Conservation (phyloP, 257 asterid genomes). For the Lycium ferocissimum region DNA sequence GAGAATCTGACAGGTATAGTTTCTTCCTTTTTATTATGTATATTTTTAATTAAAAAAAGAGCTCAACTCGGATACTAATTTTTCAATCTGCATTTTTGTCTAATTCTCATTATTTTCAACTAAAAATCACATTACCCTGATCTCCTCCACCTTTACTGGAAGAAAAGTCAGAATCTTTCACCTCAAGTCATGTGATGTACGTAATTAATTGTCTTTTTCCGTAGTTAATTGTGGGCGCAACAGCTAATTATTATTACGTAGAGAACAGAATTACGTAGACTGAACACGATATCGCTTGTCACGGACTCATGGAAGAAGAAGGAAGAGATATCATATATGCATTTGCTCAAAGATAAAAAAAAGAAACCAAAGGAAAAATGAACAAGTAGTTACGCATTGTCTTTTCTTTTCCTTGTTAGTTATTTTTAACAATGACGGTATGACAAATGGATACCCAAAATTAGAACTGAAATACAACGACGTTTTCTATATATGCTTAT, state of each 20-base stretch:
- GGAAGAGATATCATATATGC: neutral
- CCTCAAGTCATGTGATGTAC: neutral
- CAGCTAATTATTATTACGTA: neutral
- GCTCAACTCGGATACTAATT: neutral
- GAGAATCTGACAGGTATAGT: too few species aligned
- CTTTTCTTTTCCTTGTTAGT: neutral
- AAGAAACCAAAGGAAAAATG: neutral
- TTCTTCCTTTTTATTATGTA: too few species aligned
- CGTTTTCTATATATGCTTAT: neutral
- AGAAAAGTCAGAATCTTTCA: neutral
- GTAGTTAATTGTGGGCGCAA: neutral
- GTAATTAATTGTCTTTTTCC: constrained; percentile 7
- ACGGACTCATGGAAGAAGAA: neutral
- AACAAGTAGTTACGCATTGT: neutral
- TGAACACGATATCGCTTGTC: neutral
- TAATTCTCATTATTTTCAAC: neutral
- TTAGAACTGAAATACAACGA: neutral
- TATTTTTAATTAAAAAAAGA: too few species aligned
- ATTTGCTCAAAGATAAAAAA: neutral
- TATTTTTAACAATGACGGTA: neutral
- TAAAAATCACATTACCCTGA: neutral
- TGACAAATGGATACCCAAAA: neutral
- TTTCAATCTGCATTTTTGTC: neutral
- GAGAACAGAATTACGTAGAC: neutral
- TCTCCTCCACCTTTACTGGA: constrained; percentile 2